Percentiles rank a stretch among this genome's conserved stretches.
Evolutionary conservation across 1,284 basidiomycete species (phyloP).

Genomic region (Laetiporus sulphureus): DNA sequence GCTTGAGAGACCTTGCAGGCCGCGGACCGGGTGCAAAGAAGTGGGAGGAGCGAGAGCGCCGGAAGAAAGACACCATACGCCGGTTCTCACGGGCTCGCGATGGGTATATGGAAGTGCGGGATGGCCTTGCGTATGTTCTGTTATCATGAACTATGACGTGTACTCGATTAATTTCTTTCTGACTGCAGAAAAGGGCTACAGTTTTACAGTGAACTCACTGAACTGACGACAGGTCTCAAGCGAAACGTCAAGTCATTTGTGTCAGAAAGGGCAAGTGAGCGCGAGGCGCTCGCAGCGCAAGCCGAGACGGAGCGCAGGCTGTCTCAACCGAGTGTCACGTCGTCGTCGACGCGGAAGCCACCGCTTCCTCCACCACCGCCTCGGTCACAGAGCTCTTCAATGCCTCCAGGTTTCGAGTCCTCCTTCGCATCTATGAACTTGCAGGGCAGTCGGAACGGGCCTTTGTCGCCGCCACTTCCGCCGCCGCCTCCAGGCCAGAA

Average conservation of each 20-base stretch:
- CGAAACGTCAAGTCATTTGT: constrained; percentile 62
- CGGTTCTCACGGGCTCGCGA: constrained; percentile 74
- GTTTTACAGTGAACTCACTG: constrained; percentile 83
- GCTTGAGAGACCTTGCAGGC: constrained; percentile 65
- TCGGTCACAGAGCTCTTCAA: constrained; percentile 19
- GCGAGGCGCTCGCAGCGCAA: constrained; percentile 61
- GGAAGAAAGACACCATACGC: constrained; percentile 67
- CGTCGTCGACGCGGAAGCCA: constrained; percentile 41
- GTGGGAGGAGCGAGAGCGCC: constrained; percentile 75
- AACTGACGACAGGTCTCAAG: constrained; percentile 55
- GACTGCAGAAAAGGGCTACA: constrained; percentile 70
- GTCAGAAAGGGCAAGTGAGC: constrained; percentile 59
- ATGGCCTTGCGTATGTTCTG: constrained; percentile 69
- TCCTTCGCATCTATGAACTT: constrained; percentile 52
- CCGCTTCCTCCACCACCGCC: constrained; percentile 41
- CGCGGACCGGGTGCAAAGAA: constrained; percentile 66
- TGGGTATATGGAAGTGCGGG: constrained; percentile 80
- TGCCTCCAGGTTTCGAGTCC: constrained; percentile 35
- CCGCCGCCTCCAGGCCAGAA: constrained; percentile 18
- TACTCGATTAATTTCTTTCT: constrained; percentile 2
- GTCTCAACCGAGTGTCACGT: constrained; percentile 33
- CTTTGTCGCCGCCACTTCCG: constrained; percentile 31
- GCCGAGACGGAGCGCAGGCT: constrained; percentile 67
- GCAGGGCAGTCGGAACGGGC: constrained; percentile 17
- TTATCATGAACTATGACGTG: neutral